Base-by-base conservation (phyloP, 495 filamentous ascomycete genomes). In the Daldinia loculata region DNA sequence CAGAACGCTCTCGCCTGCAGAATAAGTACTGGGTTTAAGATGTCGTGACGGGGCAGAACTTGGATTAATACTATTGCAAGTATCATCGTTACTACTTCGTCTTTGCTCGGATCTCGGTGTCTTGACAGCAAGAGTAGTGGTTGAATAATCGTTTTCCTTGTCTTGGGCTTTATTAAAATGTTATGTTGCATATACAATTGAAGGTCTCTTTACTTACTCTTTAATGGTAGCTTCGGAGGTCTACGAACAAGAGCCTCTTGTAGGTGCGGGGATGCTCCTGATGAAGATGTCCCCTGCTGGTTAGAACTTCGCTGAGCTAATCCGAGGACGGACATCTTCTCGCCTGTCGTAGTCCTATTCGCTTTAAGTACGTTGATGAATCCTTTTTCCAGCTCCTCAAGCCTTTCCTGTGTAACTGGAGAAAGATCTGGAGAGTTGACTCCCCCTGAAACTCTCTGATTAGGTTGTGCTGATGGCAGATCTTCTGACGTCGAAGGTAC, bases 1-100 rank as follows among this genome's bases (percentile, higher is more conserved):
- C 1, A 26, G 14, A 56, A 70, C 30, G 11, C 34, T 26, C 61
- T 63, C 48, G 9, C 61, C 61, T 17, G 38, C 19, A n/a, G 17
- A 11, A 41, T 64, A 70, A 48, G 67, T 61, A 15, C 56, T 61
- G 4, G 61, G 43, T 17, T 32, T 29, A 11, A 70, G 56, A 48
- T 45, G 61, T 17, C 56, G 61, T 15, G 56, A 14, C 17, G 56
- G 48, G 39, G 24, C 7, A 50, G 48, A 43, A 56, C 11, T 48
- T 22, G 38, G 22, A 4, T 6, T 26, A 3, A 12, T 26, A 17
- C 36, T 50, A 17, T 24, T 56, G 15, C 26, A 56, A 12, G 50
- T 29, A 43, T 39, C 36, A 43, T 39, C 36, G 1, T 26, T 24
- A 6, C 55, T 26, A 30, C 17, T 34, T 17, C 9, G 17, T 27